Percentiles rank a stretch among this genome's conserved stretches.
Evolutionary conservation across 148 eudicot species (phyloP).

Genomic region (Bassia scoparia): DNA sequence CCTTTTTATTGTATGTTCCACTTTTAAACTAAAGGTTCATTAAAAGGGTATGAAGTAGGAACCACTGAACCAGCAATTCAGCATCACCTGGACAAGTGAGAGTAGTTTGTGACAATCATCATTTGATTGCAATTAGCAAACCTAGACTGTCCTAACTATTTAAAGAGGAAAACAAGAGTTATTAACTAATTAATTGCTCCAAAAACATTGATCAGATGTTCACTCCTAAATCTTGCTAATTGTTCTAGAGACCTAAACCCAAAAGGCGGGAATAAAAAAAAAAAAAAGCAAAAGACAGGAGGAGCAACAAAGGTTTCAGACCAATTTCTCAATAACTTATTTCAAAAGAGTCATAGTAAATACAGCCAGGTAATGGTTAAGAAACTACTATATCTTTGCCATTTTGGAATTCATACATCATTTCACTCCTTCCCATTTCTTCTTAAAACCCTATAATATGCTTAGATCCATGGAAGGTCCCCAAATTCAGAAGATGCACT

Average conservation of each 20-base stretch:
- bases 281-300: background rate
- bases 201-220: too few species aligned
- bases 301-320: background rate
- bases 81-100: too few species aligned
- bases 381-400: background rate
- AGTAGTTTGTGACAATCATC: too few species aligned
- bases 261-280: background rate
- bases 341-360: background rate
- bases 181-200: too few species aligned
- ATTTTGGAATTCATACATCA: background rate
- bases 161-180: too few species aligned
- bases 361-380: background rate
- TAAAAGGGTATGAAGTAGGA: background rate
- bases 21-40: background rate
- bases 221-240: too few species aligned
- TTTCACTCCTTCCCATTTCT: background rate
- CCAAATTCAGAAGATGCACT: background rate
- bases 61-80: too few species aligned
- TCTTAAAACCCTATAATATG: background rate
- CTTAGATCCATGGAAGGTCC: background rate
- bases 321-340: background rate
- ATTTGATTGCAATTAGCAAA: too few species aligned
- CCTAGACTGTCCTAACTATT: too few species aligned
- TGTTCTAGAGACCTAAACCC: background rate
- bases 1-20: background rate